These are phyloP conservation scores for Gossypium schwendimanii DNA, from an alignment of 441 rosid species.

Conservation along the genomic window DNA sequence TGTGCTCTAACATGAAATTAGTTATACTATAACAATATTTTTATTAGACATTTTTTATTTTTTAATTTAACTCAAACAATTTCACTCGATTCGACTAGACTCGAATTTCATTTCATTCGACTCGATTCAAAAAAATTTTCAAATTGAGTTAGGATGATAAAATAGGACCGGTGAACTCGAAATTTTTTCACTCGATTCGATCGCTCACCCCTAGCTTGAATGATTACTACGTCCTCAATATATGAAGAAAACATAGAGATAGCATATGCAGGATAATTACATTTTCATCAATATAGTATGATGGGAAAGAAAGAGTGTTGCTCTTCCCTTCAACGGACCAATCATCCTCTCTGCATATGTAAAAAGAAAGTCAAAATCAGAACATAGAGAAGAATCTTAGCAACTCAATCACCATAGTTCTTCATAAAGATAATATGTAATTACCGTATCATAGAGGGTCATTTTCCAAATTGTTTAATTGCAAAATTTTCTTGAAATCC, in stretches of 20 bases:
- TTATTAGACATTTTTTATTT: no score
- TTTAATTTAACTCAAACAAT: no score
- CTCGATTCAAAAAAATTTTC: no score
- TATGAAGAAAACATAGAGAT: conserved; percentile 11
- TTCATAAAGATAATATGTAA: background rate
- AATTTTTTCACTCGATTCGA: no score
- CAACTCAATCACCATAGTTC: conserved; percentile 11
- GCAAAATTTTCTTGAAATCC: background rate
- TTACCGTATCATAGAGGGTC: background rate
- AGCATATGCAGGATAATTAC: conserved; percentile 42
- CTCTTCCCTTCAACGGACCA: conserved; percentile 70
- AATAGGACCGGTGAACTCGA: no score
- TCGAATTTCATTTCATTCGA: no score
- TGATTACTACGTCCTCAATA: background rate
- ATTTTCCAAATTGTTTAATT: background rate
- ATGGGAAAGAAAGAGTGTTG: conserved; percentile 70
- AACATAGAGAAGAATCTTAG: conserved; percentile 8
- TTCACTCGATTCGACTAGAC: no score
- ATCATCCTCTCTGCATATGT: conserved; percentile 74
- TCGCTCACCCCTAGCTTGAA: background rate
- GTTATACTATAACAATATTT: no score
- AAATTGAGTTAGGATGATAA: no score
- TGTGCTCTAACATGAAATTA: no score
- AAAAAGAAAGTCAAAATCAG: conserved; percentile 15
- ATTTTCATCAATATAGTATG: conserved; percentile 93